Evolutionary conservation across 2,329 filamentous ascomycete species (phyloP).

Genomic region (Penicillium sp.): DNA sequence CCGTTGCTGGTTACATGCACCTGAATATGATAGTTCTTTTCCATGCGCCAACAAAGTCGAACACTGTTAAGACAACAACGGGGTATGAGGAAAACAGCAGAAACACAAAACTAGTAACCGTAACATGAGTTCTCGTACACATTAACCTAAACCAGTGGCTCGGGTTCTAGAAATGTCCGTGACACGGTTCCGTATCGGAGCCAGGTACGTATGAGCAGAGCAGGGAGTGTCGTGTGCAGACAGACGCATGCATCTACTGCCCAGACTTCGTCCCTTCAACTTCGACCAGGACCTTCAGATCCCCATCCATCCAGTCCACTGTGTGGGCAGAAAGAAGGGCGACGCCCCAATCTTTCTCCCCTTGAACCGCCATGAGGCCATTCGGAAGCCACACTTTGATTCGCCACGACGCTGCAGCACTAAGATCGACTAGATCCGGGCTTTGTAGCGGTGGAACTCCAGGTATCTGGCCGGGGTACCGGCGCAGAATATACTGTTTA

Average conservation of each 20-base stretch:
- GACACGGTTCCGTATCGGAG: too few relatives aligned
- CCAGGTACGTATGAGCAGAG: too few relatives aligned
- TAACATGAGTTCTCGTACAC: background rate
- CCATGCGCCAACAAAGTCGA: background rate
- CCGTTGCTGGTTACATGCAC: too few relatives aligned
- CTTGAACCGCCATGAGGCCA: constrained; percentile 39
- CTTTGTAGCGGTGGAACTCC: constrained; percentile 19
- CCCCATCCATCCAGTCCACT: constrained; percentile 49
- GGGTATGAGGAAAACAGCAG: background rate
- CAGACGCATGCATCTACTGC: constrained; percentile 5
- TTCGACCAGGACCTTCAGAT: constrained; percentile 45
- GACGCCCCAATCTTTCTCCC: constrained; percentile 46
- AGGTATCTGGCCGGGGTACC: constrained; percentile 32
- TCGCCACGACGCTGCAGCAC: constrained; percentile 27
- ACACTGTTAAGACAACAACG: too few relatives aligned
- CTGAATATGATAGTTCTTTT: background rate
- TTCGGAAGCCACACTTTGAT: constrained; percentile 45
- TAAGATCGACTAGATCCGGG: constrained; percentile 18
- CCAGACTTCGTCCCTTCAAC: constrained; percentile 20
- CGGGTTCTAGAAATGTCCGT: too few relatives aligned
- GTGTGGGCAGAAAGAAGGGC: constrained; percentile 43
- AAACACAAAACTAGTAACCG: background rate
- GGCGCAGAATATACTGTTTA: constrained; percentile 33
- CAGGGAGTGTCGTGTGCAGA: too few relatives aligned
- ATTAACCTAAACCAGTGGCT: too few relatives aligned